Base-by-base conservation (phyloP, 2,329 filamentous ascomycete genomes). In the Aplosporella prunicola region DNA sequence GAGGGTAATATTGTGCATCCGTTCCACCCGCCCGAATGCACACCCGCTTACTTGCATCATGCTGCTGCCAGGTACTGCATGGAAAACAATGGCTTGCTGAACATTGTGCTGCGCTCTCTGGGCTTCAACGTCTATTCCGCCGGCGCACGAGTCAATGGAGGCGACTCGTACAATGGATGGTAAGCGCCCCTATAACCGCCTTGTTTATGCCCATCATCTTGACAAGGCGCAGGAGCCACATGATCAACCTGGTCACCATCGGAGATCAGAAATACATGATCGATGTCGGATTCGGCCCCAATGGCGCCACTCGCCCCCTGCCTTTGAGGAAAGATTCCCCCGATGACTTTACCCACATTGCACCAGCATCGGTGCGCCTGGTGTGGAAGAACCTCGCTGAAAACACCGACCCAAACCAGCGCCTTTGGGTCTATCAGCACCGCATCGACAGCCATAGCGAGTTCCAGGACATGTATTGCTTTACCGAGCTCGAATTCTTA, bases 401-500 rank as follows among this genome's bases (percentile, higher is more conserved):
- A 1, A 57, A 55, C 29, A 53, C 47, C 2, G 58, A 61, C 28
- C 44, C 49, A 5, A 48, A 52, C 20, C 61, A 62, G 39, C 57
- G 63, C 15, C 45, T 67, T 4, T 68, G 65, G 64, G 58, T 65
- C 8, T 66, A 61, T 35, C 59, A 67, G 46, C 51, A 53, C 41
- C 50, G 50, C 3, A 48, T 45, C 4, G 46, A 55, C 13, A 50
- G 56, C 0, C 58, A 67, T 1, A 60, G 57, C 31, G 61, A 64
- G 2, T 87, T 79, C 74, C 62, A 68, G 15, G 62, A 71, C 2
- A 71, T 67, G 32, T 84, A 83, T 53, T 73, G 69, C 43, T 87
- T 86, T 53, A 68, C 70, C 10, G 58, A 61, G 45, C 43, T 60
- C 3, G 58, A 60, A 32, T 61, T 59, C 38, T 42, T 53, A 11